Evolutionary conservation across 306 rosid genomes (phyloP).

Genomic region (Pterocarpus macrocarpus): DNA sequence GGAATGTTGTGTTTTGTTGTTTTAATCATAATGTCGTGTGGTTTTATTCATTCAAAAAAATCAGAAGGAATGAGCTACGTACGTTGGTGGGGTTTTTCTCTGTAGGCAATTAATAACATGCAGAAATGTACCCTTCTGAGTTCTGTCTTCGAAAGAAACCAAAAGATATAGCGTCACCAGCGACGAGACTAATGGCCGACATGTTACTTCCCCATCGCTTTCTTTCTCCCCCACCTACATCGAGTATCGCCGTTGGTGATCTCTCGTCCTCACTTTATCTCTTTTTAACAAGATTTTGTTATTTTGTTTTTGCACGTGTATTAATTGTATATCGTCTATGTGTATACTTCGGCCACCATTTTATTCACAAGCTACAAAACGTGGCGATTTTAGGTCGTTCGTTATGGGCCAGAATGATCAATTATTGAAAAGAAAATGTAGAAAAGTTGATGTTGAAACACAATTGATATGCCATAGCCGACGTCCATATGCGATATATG

Average conservation of each 20-base stretch:
- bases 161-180: neutral
- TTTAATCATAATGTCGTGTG: conserved; percentile 8
- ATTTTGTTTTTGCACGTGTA: neutral
- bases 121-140: no score
- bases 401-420: neutral
- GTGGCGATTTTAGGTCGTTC: neutral
- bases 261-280: conserved; percentile 19
- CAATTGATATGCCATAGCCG: neutral
- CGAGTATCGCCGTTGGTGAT: conserved; percentile 39
- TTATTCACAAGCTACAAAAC: neutral
- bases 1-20: conserved; percentile 14
- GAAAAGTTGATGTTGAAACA: neutral
- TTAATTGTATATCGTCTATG: neutral
- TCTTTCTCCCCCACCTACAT: conserved; percentile 18
- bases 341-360: conserved; percentile 21
- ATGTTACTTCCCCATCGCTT: conserved; percentile 27
- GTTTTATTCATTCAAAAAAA: neutral
- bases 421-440: neutral
- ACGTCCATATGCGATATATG: neutral
- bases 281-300: neutral
- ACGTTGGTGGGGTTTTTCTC: no score
- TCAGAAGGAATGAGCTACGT: neutral
- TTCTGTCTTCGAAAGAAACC: neutral
- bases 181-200: conserved; percentile 59
- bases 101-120: no score